Base-by-base conservation (phyloP, 2,329 filamentous ascomycete species). In the Aureobasidium sp. region DNA sequence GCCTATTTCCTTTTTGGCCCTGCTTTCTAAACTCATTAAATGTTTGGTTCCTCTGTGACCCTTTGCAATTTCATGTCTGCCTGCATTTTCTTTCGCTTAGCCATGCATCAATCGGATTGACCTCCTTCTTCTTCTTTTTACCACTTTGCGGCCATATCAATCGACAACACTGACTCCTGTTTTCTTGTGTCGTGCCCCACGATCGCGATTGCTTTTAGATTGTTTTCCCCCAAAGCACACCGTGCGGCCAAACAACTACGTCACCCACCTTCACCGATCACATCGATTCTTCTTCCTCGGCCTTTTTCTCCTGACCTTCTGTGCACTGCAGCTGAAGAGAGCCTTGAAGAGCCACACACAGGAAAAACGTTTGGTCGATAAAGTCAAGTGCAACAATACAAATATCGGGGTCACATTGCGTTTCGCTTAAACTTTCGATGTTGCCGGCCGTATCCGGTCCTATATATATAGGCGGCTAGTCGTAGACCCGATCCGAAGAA, bases 131-230 rank as follows among this genome's bases (percentile, higher is more conserved):
- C 10, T 34, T 8, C 32, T 20, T 20, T 20, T 20, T 20, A 20
- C 20, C 20, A 20, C 20, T 20, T 20, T 20, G 32, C 9, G 24
- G 50, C 20, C 32, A 39, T 20, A 39, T 52, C 50, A 52, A 52
- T 52, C 50, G 50, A 52, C 50, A 41, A 53, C 26, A 24, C 37
- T 44, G 52, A 56, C 52, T 55, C 51, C 37, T 55, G 39, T 29
- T 43, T 53, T 20, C 36, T 53, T 27, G 34, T 44, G 34, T 44
- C 52, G 34, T 37, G 52, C 52, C 52, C 52, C 52, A 20, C 52
- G 52, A 56, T 56, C 52, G 52, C 52, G 52, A 56, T 56, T 41
- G 39, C 26, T 56, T 43, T 44, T 56, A 56, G 39, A 44, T 56
- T 56, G 52, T 32, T 56, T 41, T 44, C 37, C 52, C 20, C 52